Percentiles rank a stretch among this genome's conserved stretches.
phyloP scores from a whole-genome alignment of 2,329 filamentous ascomycete genomes.

The Zasmidium cellare region DNA sequence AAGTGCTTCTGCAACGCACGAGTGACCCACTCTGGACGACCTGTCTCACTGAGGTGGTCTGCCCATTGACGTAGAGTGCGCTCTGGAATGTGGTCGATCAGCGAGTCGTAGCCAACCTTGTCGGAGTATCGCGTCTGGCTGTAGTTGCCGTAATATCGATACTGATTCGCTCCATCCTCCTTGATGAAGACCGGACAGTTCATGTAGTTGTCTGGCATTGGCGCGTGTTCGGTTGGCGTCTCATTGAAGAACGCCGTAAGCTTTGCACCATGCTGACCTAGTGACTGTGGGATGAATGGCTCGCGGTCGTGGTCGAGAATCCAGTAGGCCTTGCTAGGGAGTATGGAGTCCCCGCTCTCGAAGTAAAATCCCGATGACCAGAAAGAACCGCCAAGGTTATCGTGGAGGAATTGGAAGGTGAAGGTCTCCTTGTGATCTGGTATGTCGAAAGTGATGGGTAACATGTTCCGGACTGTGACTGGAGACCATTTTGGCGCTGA shows the following conservation, averaged over 20 bases:
- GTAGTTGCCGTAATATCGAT: conserved; percentile 49
- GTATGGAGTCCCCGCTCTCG: conserved; percentile 24
- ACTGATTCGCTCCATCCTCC: conserved; percentile 25
- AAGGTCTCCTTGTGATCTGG: conserved; percentile 36
- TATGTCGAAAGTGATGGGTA: conserved; percentile 15
- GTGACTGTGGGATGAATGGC: conserved; percentile 42
- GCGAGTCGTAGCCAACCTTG: conserved; percentile 44
- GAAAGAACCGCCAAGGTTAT: conserved; percentile 37
- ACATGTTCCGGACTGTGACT: conserved; percentile 36
- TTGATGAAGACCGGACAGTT: conserved; percentile 45
- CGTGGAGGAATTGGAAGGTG: conserved; percentile 38
- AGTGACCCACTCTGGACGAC: conserved; percentile 45
- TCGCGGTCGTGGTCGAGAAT: conserved; percentile 39
- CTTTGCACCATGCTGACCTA: conserved; percentile 48
- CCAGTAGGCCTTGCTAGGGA: conserved; percentile 44
- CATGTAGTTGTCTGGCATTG: conserved; percentile 30
- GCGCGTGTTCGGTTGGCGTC: conserved; percentile 28
- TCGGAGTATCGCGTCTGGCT: conserved; percentile 46
- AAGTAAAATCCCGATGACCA: conserved; percentile 46
- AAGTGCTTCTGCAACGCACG: conserved; percentile 42
- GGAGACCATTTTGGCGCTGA: conserved; percentile 37
- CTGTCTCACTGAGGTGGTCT: conserved; percentile 35
- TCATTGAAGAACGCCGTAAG: conserved; percentile 48
- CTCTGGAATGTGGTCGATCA: conserved; percentile 39
- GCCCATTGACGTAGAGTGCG: conserved; percentile 40